These are phyloP conservation scores for Penicillium turbatum DNA, from an alignment of 495 filamentous ascomycete species.

Conservation along the genomic window DNA sequence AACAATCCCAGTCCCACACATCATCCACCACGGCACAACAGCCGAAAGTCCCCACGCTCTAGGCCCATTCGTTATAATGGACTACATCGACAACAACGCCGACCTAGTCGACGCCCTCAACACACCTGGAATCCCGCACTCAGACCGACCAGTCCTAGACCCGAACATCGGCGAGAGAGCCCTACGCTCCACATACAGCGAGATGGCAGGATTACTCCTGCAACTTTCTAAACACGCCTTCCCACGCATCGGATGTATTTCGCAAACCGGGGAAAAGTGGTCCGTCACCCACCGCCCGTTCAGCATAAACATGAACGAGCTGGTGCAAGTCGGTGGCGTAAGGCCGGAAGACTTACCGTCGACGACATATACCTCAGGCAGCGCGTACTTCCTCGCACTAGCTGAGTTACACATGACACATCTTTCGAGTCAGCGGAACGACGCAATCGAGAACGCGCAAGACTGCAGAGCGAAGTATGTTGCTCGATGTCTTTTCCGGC, in stretches of 20 bases:
- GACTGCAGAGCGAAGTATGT: conserved; percentile 41
- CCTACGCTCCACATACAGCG: background rate
- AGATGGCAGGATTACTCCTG: conserved; percentile 19
- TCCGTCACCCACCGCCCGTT: conserved; percentile 16
- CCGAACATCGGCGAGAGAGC: background rate
- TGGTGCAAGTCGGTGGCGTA: conserved; percentile 12
- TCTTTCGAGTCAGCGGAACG: conserved; percentile 38
- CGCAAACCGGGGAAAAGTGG: background rate
- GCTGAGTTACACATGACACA: conserved; percentile 40
- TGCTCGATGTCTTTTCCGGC: conserved; percentile 35
- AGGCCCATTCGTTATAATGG: conserved; percentile 46
- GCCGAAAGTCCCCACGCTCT: conserved; percentile 22
- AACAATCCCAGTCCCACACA: conserved; percentile 35
- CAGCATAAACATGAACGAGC: conserved; percentile 30
- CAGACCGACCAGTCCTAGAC: conserved; percentile 20
- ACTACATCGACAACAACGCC: conserved; percentile 30
- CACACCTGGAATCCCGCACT: conserved; percentile 12
- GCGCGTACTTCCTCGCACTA: conserved; percentile 35
- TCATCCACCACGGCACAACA: conserved; percentile 27
- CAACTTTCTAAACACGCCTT: conserved; percentile 12
- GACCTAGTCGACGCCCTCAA: conserved; percentile 29
- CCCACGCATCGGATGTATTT: background rate
- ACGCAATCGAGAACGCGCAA: conserved; percentile 29
- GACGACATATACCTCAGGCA: conserved; percentile 16
- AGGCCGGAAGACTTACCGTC: conserved; percentile 5